Evolutionary conservation across 345 rosid genomes (phyloP), one percentile per base, ranked within the genome.

Genomic region (Arabidopsis suecica): DNA sequence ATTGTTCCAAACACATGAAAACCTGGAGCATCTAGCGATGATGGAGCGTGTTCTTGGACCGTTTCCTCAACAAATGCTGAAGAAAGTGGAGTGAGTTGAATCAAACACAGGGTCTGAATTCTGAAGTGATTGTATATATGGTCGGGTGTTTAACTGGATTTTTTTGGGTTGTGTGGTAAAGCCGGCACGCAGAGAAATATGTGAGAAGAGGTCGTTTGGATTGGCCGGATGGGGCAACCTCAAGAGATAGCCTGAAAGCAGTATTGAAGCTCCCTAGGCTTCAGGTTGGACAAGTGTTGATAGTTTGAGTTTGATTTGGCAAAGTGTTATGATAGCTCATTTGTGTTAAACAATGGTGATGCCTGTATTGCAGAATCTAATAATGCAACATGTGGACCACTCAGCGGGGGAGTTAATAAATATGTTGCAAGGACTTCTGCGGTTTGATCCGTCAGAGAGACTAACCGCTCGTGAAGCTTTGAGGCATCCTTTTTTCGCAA

Each of bases 21-120:
- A 92, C 74, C 68, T 92, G 74, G 97, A 92, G 79, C 97, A 92
- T 79, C 91, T 92, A 18, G 97, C 97, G 0, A 92, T 92, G 97
- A 90, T 92, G 97, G 96, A 92, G 65, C 81, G 93, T 47, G 96
- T 90, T 5, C 86, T 92, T 66, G 97, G 97, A 41, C 80, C 93
- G 1, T 42, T 92, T 55, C 96, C 96, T 5, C 84, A 78, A 49
- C 89, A 87, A 62, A 81, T 92, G 85, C 78, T 92, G 60, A 92
- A 88, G 82, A 85, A 79, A 81, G 86, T 82, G 32, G 96, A 92
- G 97, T 92, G 74, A 80, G 96, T 75, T 10, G 7, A 6, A 41
- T 33, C 8, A 65, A 63, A 25, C 54, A 32, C 34, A 25, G 67
- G 22, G 44, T 48, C 53, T 71, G 13, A 32, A 30, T 49, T 42